Conservation (phyloP, 352 stramenopile genomes). For the Thraustochytrium sp. region DNA sequence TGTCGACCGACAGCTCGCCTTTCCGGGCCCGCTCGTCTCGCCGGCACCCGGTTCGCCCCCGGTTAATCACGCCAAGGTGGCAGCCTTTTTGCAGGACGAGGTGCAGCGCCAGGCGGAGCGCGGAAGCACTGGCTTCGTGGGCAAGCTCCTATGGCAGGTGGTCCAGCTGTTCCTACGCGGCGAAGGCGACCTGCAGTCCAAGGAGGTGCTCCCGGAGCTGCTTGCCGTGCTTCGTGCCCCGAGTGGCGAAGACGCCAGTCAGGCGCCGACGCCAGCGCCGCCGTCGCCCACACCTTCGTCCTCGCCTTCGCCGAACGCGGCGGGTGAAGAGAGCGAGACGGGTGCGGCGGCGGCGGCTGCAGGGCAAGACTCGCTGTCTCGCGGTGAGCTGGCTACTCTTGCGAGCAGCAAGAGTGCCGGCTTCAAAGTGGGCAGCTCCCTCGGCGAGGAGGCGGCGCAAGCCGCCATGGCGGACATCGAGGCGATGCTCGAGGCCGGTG, state of each 20-base stretch:
- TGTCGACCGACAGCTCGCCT: not conserved
- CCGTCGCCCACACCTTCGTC: too few species aligned
- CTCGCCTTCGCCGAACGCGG: too few species aligned
- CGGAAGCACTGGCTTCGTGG: not conserved
- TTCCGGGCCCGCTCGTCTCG: constrained; percentile 2
- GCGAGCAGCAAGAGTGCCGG: too few species aligned
- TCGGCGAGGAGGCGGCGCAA: not conserved
- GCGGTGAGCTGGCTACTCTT: too few species aligned
- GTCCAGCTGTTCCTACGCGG: not conserved
- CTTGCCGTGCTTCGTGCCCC: not conserved
- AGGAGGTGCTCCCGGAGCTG: not conserved
- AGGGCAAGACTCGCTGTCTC: too few species aligned
- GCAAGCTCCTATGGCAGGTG: constrained; percentile 16
- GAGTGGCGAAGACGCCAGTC: not conserved
- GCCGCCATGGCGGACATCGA: constrained; percentile 19
- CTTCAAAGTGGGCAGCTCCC: not conserved
- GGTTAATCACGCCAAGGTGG: not conserved
- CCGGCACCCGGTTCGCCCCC: not conserved
- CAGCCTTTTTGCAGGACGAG: not conserved
- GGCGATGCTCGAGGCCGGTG: not conserved
- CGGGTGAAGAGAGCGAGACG: too few species aligned
- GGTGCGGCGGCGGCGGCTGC: not conserved
- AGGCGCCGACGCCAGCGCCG: not conserved
- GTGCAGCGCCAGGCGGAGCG: not conserved
- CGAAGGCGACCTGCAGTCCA: not conserved